Percentiles rank a stretch among this genome's conserved stretches.
phyloP scores from a whole-genome alignment of 1,284 basidiomycete genomes.

The Dichomitus squalens region DNA sequence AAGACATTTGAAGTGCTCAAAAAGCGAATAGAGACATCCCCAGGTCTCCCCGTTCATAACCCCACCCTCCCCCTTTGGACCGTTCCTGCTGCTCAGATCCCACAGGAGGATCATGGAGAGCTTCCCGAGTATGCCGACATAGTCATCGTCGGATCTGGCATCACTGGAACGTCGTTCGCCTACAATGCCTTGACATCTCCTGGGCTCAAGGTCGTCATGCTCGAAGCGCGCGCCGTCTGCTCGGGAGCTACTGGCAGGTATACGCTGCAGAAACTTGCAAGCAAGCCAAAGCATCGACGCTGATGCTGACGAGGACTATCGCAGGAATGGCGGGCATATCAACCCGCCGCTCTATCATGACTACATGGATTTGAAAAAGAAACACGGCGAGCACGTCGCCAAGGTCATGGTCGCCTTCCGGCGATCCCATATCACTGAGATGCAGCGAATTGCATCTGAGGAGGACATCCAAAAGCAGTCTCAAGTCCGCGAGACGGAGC shows the following conservation, averaged over 20 bases:
- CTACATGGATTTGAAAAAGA: constrained; percentile 51
- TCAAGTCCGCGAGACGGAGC: constrained; percentile 45
- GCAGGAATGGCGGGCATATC: constrained; percentile 75
- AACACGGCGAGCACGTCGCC: constrained; percentile 49
- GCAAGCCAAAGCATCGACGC: too few relatives aligned
- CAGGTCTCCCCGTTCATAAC: constrained; percentile 58
- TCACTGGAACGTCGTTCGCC: constrained; percentile 64
- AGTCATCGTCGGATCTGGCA: constrained; percentile 71
- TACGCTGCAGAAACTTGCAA: too few relatives aligned
- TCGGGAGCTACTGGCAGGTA: constrained; percentile 73
- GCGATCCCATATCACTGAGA: constrained; percentile 52
- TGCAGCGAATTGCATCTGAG: constrained; percentile 48
- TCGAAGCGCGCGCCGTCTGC: constrained; percentile 70
- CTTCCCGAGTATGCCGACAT: constrained; percentile 59
- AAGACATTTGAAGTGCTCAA: constrained; percentile 26
- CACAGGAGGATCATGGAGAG: constrained; percentile 37
- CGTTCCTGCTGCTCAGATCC: constrained; percentile 52
- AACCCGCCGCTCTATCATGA: constrained; percentile 65
- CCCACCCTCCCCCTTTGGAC: constrained; percentile 65
- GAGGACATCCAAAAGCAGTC: constrained; percentile 46
- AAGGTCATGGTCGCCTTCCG: constrained; percentile 62
- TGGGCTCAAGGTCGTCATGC: constrained; percentile 54
- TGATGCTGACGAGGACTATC: too few relatives aligned
- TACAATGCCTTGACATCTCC: constrained; percentile 51
- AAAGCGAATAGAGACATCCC: constrained; percentile 41